phyloP scores from a whole-genome alignment of 2,329 filamentous ascomycete genomes.

The Penicillium expansum region DNA sequence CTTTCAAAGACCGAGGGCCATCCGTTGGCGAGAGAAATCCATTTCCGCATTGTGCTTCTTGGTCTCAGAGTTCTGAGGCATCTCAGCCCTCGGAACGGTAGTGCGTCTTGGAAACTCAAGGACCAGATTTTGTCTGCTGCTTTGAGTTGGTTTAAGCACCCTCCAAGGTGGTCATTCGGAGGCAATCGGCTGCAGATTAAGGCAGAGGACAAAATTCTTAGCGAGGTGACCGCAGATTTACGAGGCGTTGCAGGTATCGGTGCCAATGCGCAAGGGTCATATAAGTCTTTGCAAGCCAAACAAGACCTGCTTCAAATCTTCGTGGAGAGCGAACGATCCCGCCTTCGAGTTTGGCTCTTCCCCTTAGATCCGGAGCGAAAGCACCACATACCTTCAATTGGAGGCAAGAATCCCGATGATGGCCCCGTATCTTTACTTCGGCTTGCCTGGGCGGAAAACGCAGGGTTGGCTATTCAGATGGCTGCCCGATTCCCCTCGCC shows the following conservation, averaged over 20 bases:
- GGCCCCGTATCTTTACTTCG: conserved; percentile 64
- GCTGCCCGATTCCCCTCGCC: conserved; percentile 73
- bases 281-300: conserved; percentile 70
- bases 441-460: conserved; percentile 82
- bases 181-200: conserved; percentile 92
- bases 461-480: conserved; percentile 84
- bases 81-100: conserved; percentile 62
- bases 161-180: conserved; percentile 90
- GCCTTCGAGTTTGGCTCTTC: conserved; percentile 84
- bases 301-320: conserved; percentile 79
- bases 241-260: conserved; percentile 63
- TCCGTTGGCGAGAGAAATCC: conserved; percentile 85
- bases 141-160: conserved; percentile 80
- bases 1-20: conserved; percentile 70
- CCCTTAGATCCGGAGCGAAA: conserved; percentile 67
- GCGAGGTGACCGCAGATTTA: conserved; percentile 69
- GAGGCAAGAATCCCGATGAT: conserved; percentile 45
- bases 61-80: conserved; percentile 73
- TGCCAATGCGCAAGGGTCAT: conserved; percentile 47
- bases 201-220: conserved; percentile 79
- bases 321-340: conserved; percentile 77
- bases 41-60: conserved; percentile 83
- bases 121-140: conserved; percentile 84
- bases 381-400: conserved; percentile 48
- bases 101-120: conserved; percentile 77